Conservation (phyloP, 345 rosid genomes). For the Pugionium dolabratum region DNA sequence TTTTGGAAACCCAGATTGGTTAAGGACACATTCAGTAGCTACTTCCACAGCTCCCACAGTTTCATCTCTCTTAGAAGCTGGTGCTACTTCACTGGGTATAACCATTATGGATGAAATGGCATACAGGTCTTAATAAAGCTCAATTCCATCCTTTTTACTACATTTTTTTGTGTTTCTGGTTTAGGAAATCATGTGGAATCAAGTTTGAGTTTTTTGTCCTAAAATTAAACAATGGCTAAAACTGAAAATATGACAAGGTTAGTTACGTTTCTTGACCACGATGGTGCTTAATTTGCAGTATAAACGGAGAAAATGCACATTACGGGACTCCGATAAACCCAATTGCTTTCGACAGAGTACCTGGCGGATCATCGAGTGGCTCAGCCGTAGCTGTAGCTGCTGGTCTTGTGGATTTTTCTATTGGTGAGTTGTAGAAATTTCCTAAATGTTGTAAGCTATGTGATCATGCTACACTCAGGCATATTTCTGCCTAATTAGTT, state of each 20-base stretch:
- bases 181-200: too few species aligned
- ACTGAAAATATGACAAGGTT: not conserved
- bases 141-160: not conserved
- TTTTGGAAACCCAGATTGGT: conserved; percentile 96
- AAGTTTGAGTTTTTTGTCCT: too few species aligned
- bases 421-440: conserved; percentile 49
- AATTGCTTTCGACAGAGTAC: conserved; percentile 66
- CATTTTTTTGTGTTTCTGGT: too few species aligned
- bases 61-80: conserved; percentile 59
- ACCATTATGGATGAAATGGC: conserved; percentile 98
- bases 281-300: conserved; percentile 47
- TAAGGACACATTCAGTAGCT: conserved; percentile 70
- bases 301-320: conserved; percentile 80
- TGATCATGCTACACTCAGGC: not conserved
- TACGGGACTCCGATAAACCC: conserved; percentile 90
- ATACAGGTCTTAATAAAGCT: conserved; percentile 48
- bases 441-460: not conserved
- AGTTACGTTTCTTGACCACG: conserved; percentile 18
- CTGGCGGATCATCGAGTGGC: conserved; percentile 98
- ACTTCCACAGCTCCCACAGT: conserved; percentile 72
- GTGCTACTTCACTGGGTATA: conserved; percentile 72
- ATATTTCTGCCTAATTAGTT: not conserved
- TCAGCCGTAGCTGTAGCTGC: conserved; percentile 96
- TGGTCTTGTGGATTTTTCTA: conserved; percentile 75
- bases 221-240: not conserved